Conservation (phyloP, 2,329 filamentous ascomycete genomes). For the Botryosphaeria dothidea region DNA sequence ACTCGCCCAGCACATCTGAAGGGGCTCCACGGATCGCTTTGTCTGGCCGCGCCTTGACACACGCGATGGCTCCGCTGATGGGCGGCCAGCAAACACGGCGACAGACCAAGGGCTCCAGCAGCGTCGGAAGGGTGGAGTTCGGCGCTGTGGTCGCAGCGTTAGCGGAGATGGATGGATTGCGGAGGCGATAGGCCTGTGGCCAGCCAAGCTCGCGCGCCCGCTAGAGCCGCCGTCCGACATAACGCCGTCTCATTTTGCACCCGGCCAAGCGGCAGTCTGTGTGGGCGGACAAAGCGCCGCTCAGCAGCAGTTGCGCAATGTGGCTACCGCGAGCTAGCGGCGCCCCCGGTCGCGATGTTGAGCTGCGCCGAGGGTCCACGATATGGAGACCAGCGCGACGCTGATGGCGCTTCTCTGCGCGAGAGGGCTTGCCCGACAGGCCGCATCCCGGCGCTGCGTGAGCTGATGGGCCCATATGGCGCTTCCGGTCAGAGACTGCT, state of each 20-base stretch:
- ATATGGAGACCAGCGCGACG: background rate
- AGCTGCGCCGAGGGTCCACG: background rate
- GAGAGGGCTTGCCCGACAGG: too few species aligned
- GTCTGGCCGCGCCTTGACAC: conserved; percentile 3
- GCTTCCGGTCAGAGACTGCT: background rate
- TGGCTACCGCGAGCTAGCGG: background rate
- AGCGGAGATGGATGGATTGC: conserved; percentile 7
- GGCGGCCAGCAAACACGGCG: conserved; percentile 8
- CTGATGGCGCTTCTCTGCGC: background rate
- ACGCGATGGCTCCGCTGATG: conserved; percentile 9
- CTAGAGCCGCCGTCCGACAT: conserved; percentile 3
- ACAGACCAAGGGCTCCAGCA: background rate
- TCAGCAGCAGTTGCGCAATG: conserved; percentile 8
- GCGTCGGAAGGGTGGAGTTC: background rate
- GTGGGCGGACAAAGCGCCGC: conserved; percentile 3
- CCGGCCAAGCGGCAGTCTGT: background rate
- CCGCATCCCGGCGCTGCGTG: background rate
- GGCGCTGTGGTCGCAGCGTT: background rate
- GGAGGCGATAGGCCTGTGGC: conserved; percentile 5
- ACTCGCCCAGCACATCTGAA: background rate
- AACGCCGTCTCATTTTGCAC: background rate
- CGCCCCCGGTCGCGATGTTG: background rate
- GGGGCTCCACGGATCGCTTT: conserved; percentile 17
- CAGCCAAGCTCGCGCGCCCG: background rate
- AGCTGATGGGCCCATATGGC: background rate